These are phyloP conservation scores for Trametes polyzona DNA, from an alignment of 1,284 basidiomycete genomes.

Conservation along the genomic window DNA sequence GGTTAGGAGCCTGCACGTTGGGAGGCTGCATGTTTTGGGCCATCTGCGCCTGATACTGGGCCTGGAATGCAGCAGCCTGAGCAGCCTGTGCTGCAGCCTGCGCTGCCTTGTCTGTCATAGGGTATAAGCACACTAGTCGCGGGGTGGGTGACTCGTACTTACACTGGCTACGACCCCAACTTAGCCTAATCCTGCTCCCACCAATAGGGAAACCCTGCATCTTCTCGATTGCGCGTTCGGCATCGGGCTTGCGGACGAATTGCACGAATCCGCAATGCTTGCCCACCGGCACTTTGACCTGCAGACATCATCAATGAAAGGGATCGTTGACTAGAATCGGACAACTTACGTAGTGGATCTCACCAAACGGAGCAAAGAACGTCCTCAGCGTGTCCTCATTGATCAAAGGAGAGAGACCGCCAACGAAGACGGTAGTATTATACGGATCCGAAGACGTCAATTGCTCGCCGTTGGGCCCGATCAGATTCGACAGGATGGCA, in stretches of 20 bases:
- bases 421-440: constrained; percentile 93
- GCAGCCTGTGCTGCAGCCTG: constrained; percentile 85
- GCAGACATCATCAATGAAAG: constrained; percentile 12
- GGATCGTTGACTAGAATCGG: constrained; percentile 3
- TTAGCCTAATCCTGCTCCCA: constrained; percentile 86
- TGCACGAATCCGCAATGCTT: constrained; percentile 97
- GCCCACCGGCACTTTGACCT: constrained; percentile 95
- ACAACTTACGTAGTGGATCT: constrained; percentile 80
- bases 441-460: constrained; percentile 86
- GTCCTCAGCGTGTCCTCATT: constrained; percentile 86
- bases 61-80: constrained; percentile 68
- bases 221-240: constrained; percentile 90
- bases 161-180: constrained; percentile 94
- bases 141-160: constrained; percentile 33
- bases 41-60: constrained; percentile 47
- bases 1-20: constrained; percentile 3
- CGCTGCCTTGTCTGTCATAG: constrained; percentile 73
- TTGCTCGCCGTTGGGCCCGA: constrained; percentile 83
- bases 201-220: constrained; percentile 97
- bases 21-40: constrained; percentile 1
- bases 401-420: constrained; percentile 84
- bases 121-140: not conserved
- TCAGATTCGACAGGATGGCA: constrained; percentile 77
- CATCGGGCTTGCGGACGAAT: constrained; percentile 90
- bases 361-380: constrained; percentile 89